These are phyloP conservation scores for Epichloe bromicola DNA, from an alignment of 2,329 filamentous ascomycete species.

Conservation along the genomic window DNA sequence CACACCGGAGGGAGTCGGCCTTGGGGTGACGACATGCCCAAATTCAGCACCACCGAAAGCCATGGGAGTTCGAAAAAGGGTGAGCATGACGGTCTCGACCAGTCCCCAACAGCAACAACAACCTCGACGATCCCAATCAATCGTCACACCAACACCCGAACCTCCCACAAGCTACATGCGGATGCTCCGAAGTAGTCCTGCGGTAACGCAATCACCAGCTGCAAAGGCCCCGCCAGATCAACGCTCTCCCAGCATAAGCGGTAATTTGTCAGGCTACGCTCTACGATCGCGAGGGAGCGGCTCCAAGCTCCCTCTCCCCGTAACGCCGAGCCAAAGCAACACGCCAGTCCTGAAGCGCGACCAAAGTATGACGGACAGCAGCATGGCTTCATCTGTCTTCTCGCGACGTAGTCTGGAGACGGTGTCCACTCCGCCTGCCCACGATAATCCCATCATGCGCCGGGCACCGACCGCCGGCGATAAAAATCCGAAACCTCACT, in stretches of 20 bases:
- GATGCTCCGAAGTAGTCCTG: background rate
- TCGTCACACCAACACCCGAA: background rate
- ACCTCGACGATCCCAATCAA: background rate
- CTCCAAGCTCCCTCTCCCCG: conserved; percentile 25
- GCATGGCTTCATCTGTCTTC: conserved; percentile 29
- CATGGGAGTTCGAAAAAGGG: background rate
- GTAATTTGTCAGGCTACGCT: conserved; percentile 14
- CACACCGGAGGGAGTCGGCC: background rate
- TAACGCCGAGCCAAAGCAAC: conserved; percentile 23
- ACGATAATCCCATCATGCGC: conserved; percentile 18
- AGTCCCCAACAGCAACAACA: background rate
- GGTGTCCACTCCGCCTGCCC: conserved; percentile 17
- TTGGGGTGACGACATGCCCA: background rate
- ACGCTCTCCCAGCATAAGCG: conserved; percentile 14
- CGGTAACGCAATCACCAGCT: background rate
- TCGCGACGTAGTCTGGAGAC: conserved; percentile 24
- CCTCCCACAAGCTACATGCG: background rate
- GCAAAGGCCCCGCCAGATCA: conserved; percentile 2
- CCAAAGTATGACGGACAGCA: conserved; percentile 28
- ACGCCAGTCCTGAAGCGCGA: conserved; percentile 24
- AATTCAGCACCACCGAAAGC: conserved; percentile 3
- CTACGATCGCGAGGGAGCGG: conserved; percentile 24
- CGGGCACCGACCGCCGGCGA: conserved; percentile 7
- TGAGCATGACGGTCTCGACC: background rate
- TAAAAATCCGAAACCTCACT: conserved; percentile 9